A percentile compares a stretch with the other conserved stretches of the same genome.
Conservation (phyloP, 805 yeast genomes). For the Suhomyces prunicola region DNA sequence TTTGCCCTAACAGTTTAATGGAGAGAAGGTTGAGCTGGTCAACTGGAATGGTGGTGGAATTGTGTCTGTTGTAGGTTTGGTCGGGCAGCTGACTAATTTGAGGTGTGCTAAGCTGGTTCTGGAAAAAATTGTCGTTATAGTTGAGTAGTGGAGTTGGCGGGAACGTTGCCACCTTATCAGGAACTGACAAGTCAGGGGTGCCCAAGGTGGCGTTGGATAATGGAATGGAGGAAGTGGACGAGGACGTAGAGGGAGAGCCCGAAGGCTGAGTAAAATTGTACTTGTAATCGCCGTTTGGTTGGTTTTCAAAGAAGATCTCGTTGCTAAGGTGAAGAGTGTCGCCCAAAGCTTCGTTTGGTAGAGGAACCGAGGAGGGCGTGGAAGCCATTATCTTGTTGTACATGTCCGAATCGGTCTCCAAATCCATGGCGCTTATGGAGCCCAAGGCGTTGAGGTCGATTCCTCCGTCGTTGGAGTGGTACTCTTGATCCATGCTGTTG, state of each 20-base stretch:
- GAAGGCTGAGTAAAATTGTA: constrained; percentile 1
- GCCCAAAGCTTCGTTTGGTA: constrained; percentile 1
- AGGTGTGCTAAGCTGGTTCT: constrained; percentile 2
- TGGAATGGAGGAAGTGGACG: constrained; percentile 8
- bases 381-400: not conserved
- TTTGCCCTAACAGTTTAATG: constrained; percentile 1
- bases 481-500: not conserved
- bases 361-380: not conserved
- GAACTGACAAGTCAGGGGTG: constrained; percentile 6
- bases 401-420: constrained; percentile 2
- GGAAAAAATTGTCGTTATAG: not conserved
- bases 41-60: constrained; percentile 6
- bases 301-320: constrained; percentile 6
- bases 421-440: not conserved
- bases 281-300: not conserved
- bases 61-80: constrained; percentile 4
- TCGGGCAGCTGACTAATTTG: not conserved
- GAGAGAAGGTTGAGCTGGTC: constrained; percentile 12
- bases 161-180: not conserved
- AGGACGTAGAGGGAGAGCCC: constrained; percentile 5
- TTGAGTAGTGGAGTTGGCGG: not conserved
- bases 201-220: constrained; percentile 2
- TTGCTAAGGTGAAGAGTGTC: constrained; percentile 6
- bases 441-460: not conserved
- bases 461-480: not conserved